Base-by-base conservation (phyloP, 148 eudicot genomes). In the Heliosperma pusillum region DNA sequence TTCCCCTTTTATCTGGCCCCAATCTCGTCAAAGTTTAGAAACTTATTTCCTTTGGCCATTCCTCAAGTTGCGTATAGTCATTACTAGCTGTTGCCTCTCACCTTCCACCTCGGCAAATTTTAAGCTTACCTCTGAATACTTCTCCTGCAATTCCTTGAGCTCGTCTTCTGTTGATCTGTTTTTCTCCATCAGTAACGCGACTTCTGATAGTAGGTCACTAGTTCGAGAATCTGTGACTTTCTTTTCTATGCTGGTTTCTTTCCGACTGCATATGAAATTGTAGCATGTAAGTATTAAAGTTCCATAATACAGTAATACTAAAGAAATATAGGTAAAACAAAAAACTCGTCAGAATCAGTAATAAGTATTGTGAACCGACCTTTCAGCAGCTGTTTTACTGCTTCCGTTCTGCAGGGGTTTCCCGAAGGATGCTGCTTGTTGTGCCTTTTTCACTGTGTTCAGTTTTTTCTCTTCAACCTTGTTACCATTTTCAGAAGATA, bases 21-120 rank as follows among this genome's bases (percentile, higher is more conserved):
- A 58, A 53, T 50, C 30, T 20, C 67, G 1, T 60, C 66, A 53
- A n/a, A 30, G 19, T 45, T 66, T 9, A 2, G 16, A 17, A 20
- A 42, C 29, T 77, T 82, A 90, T 80, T 77, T 83, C 86, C 82
- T 88, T 79, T 88, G 90, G 42, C 88, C 89, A 76, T 84, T 85
- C 78, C 81, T 84, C 68, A 90, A 76, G 79, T 87, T 88, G 58
- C 92, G 96, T 29, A 90, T 62, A 52, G 88, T 84, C 96, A 90
- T 82, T 70, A 84, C 86, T 21, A 86, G 85, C 56, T 84, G 89
- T 73, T 86, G 87, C 80, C 98, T 84, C 81, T 88, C 96, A 70
- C 97, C 95, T 81, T 96, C 99, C 25, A 96, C 97, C 87, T 96
- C 99, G 6, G 97, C 99, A 78, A 96, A 96, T 80, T 88, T 93